Evolutionary conservation across 345 rosid genomes (phyloP).

Genomic region (Corchorus capsularis): DNA sequence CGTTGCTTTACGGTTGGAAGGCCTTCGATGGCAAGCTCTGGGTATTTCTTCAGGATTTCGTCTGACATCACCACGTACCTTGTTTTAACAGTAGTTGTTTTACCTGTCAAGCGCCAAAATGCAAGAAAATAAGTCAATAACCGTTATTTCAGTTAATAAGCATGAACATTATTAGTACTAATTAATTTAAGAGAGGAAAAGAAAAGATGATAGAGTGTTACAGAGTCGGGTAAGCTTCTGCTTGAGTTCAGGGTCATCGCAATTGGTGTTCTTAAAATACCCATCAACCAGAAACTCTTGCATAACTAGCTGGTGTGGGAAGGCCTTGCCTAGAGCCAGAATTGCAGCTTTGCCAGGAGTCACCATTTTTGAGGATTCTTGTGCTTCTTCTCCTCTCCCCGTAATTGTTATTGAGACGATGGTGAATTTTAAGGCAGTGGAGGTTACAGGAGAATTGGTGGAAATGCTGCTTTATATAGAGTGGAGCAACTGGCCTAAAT

Average conservation of each 20-base stretch:
- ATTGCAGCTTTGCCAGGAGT: constrained; percentile 76
- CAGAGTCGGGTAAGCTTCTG: constrained; percentile 86
- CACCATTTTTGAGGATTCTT: constrained; percentile 35
- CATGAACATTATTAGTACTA: not conserved
- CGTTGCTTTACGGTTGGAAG: constrained; percentile 82
- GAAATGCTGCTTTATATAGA: constrained; percentile 34
- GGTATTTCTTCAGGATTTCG: constrained; percentile 80
- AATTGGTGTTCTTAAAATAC: constrained; percentile 83
- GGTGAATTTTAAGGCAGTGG: not conserved
- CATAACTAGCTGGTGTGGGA: constrained; percentile 96
- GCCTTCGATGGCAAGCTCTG: constrained; percentile 84
- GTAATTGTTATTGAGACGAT: constrained; percentile 23
- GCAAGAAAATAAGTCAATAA: constrained; percentile 12
- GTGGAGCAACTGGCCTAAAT: constrained; percentile 5
- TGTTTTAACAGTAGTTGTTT: constrained; percentile 93
- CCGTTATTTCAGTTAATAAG: not conserved
- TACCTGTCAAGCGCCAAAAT: constrained; percentile 49
- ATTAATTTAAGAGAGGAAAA: constrained; percentile 15
- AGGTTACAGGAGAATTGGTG: not conserved
- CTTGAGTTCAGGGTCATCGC: constrained; percentile 89
- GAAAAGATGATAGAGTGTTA: constrained; percentile 32
- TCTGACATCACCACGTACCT: constrained; percentile 97
- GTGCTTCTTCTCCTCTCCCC: constrained; percentile 51
- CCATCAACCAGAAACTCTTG: constrained; percentile 94
- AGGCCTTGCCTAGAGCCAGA: constrained; percentile 87